Base-by-base conservation (phyloP, 2,329 filamentous ascomycete genomes). In the Cytospora leucostoma region DNA sequence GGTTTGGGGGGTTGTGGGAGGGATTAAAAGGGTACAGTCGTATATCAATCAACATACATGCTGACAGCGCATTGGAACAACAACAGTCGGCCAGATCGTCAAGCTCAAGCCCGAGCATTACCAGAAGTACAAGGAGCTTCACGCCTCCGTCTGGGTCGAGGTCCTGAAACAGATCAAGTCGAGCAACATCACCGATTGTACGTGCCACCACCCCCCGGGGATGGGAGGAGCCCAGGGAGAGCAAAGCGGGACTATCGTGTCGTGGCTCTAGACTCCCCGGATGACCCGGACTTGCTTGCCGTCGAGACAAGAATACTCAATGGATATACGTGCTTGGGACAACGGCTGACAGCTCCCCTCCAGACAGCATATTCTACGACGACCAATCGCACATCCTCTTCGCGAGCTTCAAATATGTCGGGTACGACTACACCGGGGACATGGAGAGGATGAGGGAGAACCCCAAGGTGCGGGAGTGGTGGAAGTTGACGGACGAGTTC, bases 341-440 rank as follows among this genome's bases (percentile, higher is more conserved):
- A 7, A n/a, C 35, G 37, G 19, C 52, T 53, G 44, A 56, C 56
- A 35, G 35, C 32, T 12, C 57, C 57, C 13, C 4, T 49, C 19
- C 68, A 90, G 89, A 93, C 70, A 90, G 86, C 67, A 90, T 93
- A 72, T 92, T 84, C 76, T 85, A 90, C 69, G 88, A 91, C 71
- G 80, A 86, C 13, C 76, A 73, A 6, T 82, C 83, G 0, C 77
- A 84, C 60, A 87, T 88, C 50, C 80, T 94, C 1, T 93, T 93
- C 72, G 88, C 89, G 0, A 86, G 80, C 32, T 92, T 93, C 80
- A 93, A 91, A 73, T 94, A 93, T 70, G 80, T 89, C n/a, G 91
- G 91, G 0, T 83, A 83, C 65, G 83, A 91, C 67, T 93, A 85
- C 65, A 86, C 84, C 2, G 87, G 80, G 11, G 91, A 94, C 71